Conservation (phyloP, 2,329 filamentous ascomycete species). For the Colletotrichum liaoningense region DNA sequence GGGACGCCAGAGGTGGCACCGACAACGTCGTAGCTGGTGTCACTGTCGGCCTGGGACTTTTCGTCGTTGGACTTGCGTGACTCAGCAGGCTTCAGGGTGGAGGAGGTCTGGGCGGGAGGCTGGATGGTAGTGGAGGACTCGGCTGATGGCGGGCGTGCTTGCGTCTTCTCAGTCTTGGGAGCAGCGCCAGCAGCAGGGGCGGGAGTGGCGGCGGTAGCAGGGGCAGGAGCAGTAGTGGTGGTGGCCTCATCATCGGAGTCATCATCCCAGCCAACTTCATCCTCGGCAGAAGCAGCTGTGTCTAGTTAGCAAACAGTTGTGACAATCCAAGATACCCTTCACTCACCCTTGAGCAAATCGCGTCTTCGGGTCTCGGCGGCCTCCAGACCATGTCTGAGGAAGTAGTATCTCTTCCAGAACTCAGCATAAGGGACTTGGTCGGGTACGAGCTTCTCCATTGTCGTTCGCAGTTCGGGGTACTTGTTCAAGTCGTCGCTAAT, state of each 20-base stretch:
- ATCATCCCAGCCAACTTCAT: slow-evolving; percentile 79
- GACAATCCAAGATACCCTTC: background rate
- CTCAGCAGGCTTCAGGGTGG: slow-evolving; percentile 70
- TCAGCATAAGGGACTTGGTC: slow-evolving; percentile 87
- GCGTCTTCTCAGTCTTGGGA: slow-evolving; percentile 43
- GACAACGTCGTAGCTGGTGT: slow-evolving; percentile 95
- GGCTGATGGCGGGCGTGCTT: slow-evolving; percentile 58
- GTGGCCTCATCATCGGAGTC: slow-evolving; percentile 67
- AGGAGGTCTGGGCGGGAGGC: slow-evolving; percentile 51
- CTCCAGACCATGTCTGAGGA: slow-evolving; percentile 91
- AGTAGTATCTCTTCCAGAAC: slow-evolving; percentile 98
- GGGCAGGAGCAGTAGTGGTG: slow-evolving; percentile 49
- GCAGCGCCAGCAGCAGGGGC: slow-evolving; percentile 23
- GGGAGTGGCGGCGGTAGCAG: slow-evolving; percentile 43
- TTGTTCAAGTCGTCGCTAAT: slow-evolving; percentile 86
- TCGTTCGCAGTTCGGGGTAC: slow-evolving; percentile 84
- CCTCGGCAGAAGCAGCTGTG: slow-evolving; percentile 74
- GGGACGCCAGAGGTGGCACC: slow-evolving; percentile 79
- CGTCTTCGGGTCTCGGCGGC: slow-evolving; percentile 89
- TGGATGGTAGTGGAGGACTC: slow-evolving; percentile 72
- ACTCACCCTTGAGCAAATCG: slow-evolving; percentile 89
- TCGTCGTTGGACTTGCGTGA: slow-evolving; percentile 85
- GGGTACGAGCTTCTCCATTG: slow-evolving; percentile 97
- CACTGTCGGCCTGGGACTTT: slow-evolving; percentile 91
- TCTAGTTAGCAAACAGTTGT: slow-evolving; percentile 29